phyloP scores from a whole-genome alignment of 352 stramenopile species.

The Peronospora farinosa region DNA sequence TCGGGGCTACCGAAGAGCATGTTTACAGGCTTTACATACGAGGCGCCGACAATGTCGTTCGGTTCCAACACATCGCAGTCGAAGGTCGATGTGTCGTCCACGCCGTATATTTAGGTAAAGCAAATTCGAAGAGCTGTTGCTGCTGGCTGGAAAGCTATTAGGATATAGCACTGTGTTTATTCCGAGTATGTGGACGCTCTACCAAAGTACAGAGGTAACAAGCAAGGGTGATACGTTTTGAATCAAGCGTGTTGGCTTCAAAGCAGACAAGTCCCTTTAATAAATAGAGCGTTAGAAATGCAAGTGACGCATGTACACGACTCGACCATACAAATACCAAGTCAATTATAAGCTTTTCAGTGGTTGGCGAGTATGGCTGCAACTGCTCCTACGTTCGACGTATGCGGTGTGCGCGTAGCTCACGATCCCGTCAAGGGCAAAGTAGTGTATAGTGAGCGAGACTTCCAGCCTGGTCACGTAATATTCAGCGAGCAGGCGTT shows the following conservation, averaged over 20 bases:
- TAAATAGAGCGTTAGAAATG: constrained; percentile 38
- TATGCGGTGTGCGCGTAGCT: constrained; percentile 48
- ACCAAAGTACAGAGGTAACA: constrained; percentile 12
- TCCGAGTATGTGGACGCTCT: constrained; percentile 12
- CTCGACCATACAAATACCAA: constrained; percentile 16
- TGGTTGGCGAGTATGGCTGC: constrained; percentile 31
- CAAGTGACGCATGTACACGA: constrained; percentile 20
- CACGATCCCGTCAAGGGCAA: constrained; percentile 50
- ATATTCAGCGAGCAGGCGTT: constrained; percentile 77
- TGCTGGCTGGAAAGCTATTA: constrained; percentile 8
- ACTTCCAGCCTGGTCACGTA: constrained; percentile 51
- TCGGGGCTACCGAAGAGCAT: constrained; percentile 69
- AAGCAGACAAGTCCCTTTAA: constrained; percentile 20
- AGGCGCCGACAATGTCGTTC: constrained; percentile 74
- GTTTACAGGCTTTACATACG: constrained; percentile 86
- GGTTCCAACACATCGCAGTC: constrained; percentile 84
- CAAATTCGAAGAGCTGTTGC: constrained; percentile 11
- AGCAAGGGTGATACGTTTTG: constrained; percentile 20
- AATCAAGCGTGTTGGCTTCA: constrained; percentile 12
- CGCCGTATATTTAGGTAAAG: constrained; percentile 79
- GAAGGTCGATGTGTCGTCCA: constrained; percentile 78
- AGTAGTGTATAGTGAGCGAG: constrained; percentile 49
- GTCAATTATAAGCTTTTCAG: constrained; percentile 5
- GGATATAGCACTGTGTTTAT: constrained; percentile 6
- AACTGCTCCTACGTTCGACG: constrained; percentile 40